Evolutionary conservation across 176 grass and related monocot species (phyloP).

Genomic region (Eleusine indica): DNA sequence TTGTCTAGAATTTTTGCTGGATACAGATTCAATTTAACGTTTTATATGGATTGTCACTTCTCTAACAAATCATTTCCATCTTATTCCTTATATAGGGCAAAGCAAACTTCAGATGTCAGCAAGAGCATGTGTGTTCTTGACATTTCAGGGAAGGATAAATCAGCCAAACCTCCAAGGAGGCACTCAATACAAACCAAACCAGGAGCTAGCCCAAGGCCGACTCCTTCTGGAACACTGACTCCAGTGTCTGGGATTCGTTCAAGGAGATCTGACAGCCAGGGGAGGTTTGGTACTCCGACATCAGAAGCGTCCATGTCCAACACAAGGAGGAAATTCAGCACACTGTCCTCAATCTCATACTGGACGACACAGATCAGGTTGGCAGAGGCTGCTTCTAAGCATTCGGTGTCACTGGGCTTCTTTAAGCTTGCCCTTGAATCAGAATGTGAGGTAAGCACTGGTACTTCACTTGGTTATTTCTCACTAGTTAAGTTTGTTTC

Average conservation of each 20-base stretch:
- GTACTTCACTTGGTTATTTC: slow-evolving; percentile 1
- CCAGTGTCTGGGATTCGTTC: slow-evolving; percentile 49
- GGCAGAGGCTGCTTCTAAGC: slow-evolving; percentile 83
- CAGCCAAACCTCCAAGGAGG: slow-evolving; percentile 72
- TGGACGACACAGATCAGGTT: slow-evolving; percentile 96
- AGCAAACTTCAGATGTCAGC: slow-evolving; percentile 60
- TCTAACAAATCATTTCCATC: slow-evolving; percentile 6
- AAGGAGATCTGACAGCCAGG: slow-evolving; percentile 35
- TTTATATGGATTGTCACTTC: not conserved
- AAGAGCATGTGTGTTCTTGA: slow-evolving; percentile 77
- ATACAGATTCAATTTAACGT: slow-evolving; percentile 11
- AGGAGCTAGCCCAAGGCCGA: slow-evolving; percentile 49
- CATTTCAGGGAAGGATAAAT: slow-evolving; percentile 55
- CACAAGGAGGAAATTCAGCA: slow-evolving; percentile 73
- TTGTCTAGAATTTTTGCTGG: slow-evolving; percentile 26
- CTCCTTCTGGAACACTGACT: slow-evolving; percentile 52
- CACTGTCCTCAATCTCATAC: slow-evolving; percentile 82
- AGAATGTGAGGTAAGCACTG: slow-evolving; percentile 70
- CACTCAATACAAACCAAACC: slow-evolving; percentile 76
- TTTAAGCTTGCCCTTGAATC: slow-evolving; percentile 93
- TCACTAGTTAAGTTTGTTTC: slow-evolving; percentile 7
- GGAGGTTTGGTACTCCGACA: slow-evolving; percentile 66
- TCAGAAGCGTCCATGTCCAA: slow-evolving; percentile 74
- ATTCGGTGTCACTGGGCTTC: slow-evolving; percentile 73
- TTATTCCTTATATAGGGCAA: slow-evolving; percentile 57